Evolutionary conservation across 495 filamentous ascomycete genomes (phyloP).

Genomic region (Aspergillus indologenus): DNA sequence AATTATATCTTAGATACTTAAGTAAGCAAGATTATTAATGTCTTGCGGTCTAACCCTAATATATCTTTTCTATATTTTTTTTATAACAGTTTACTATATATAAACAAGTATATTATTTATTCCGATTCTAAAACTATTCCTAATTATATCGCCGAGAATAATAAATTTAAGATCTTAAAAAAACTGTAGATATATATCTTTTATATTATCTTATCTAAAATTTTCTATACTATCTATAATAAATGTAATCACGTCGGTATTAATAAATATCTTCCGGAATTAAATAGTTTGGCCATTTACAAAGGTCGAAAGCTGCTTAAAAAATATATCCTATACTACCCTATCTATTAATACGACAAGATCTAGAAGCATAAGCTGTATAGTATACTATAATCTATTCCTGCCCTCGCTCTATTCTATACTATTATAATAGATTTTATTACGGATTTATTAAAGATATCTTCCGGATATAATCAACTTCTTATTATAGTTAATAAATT

Average conservation of each 20-base stretch:
- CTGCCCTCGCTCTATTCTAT: background rate
- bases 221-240: constrained; percentile 4
- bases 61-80: background rate
- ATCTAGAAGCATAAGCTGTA: background rate
- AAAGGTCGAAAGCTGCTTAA: background rate
- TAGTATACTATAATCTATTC: background rate
- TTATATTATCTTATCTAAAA: background rate
- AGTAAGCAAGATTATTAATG: background rate
- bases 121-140: background rate
- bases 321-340: background rate
- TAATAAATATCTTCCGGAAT: background rate
- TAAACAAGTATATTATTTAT: background rate
- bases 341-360: background rate
- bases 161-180: background rate
- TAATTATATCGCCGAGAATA: background rate
- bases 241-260: background rate
- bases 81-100: background rate
- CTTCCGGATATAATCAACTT: background rate
- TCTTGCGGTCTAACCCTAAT: background rate
- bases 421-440: background rate
- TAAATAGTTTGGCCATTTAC: background rate
- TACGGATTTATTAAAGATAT: background rate
- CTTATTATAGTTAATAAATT: background rate
- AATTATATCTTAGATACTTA: too few species aligned
- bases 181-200: background rate